These are phyloP conservation scores for Mariannaea elegans DNA, from an alignment of 2,329 filamentous ascomycete genomes.

Conservation along the genomic window DNA sequence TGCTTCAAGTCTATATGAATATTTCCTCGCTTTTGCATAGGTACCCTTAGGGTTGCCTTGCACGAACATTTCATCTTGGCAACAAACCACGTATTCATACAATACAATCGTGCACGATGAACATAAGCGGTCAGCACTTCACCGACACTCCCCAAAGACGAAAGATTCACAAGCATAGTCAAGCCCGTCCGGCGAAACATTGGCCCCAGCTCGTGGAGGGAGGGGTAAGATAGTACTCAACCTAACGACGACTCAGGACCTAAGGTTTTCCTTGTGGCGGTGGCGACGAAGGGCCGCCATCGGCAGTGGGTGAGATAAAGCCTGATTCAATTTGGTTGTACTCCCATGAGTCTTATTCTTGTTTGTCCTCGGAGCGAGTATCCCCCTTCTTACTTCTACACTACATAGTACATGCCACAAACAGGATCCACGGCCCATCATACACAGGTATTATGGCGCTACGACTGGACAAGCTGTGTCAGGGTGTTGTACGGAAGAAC, in stretches of 20 bases:
- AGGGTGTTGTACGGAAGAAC: conserved; percentile 25
- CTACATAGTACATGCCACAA: conserved; percentile 9
- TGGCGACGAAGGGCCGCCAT: conserved; percentile 18
- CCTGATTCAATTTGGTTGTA: conserved; percentile 1
- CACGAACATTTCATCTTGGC: too few relatives aligned
- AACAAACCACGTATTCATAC: not conserved
- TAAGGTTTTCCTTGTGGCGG: conserved; percentile 18
- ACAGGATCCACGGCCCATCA: conserved; percentile 4
- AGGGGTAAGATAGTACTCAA: conserved; percentile 10
- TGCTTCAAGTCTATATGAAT: too few relatives aligned
- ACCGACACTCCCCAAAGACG: not conserved
- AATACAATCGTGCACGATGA: not conserved
- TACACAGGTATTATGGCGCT: not conserved
- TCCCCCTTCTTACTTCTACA: not conserved
- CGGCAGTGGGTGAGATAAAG: conserved; percentile 10
- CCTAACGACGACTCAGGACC: not conserved
- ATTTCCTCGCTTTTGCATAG: too few relatives aligned
- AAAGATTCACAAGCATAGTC: not conserved
- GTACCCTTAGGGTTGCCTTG: too few relatives aligned
- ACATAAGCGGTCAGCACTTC: not conserved
- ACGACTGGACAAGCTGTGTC: conserved; percentile 18
- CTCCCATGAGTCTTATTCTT: conserved; percentile 5
- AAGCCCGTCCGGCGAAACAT: conserved; percentile 29
- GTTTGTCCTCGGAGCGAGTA: not conserved
- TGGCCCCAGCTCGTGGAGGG: conserved; percentile 27